These are phyloP conservation scores for Marasmius sp. DNA, from an alignment of 1,284 basidiomycete species.

Conservation along the genomic window DNA sequence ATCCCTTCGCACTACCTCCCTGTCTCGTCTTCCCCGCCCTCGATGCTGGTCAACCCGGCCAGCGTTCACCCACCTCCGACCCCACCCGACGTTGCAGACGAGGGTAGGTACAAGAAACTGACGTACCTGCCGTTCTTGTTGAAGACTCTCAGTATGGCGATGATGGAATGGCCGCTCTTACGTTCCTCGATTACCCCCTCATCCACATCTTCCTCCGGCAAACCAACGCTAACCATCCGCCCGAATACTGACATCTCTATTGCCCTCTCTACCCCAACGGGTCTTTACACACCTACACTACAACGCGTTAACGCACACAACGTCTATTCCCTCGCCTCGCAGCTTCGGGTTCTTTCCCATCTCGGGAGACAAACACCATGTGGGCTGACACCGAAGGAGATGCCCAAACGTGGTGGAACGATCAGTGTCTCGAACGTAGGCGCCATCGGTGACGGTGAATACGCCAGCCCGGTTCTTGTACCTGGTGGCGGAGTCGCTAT, in stretches of 20 bases:
- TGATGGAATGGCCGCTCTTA: constrained; percentile 85
- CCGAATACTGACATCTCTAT: constrained; percentile 73
- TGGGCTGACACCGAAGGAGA: constrained; percentile 61
- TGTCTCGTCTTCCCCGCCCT: constrained; percentile 27
- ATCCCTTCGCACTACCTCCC: constrained; percentile 69
- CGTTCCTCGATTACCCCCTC: constrained; percentile 64
- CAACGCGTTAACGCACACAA: constrained; percentile 58
- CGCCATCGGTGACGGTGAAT: constrained; percentile 72
- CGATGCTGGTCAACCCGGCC: constrained; percentile 44
- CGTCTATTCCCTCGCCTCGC: constrained; percentile 66
- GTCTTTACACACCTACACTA: constrained; percentile 86
- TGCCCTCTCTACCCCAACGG: constrained; percentile 79
- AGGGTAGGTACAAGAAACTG: constrained; percentile 60
- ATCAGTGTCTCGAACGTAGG: constrained; percentile 89
- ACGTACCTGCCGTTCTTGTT: constrained; percentile 87
- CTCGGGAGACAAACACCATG: constrained; percentile 67
- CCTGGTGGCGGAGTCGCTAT: constrained; percentile 91
- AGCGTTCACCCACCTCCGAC: constrained; percentile 34
- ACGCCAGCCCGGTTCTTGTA: constrained; percentile 78
- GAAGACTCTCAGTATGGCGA: constrained; percentile 80
- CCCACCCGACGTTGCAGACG: constrained; percentile 39
- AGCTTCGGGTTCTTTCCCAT: constrained; percentile 60
- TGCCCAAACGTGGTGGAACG: constrained; percentile 72
- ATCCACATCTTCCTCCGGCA: constrained; percentile 28
- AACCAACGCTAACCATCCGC: constrained; percentile 68